A percentile compares a stretch with the other conserved stretches of the same genome.
These are phyloP conservation scores for Globisporangium recalcitrans DNA, from an alignment of 352 stramenopile genomes.

Conservation along the genomic window DNA sequence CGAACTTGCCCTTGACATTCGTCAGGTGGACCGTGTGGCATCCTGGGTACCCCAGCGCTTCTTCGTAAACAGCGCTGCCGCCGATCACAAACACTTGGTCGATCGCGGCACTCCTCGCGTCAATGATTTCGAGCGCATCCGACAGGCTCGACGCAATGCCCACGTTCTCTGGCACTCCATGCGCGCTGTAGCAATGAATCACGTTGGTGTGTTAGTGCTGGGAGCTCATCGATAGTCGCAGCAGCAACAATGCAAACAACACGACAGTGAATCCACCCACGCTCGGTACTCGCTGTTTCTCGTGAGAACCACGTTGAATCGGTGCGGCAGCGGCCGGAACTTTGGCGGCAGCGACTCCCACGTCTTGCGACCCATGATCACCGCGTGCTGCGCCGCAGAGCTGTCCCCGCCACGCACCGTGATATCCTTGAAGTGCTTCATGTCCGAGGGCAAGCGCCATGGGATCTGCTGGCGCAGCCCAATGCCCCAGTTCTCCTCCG, in stretches of 20 bases:
- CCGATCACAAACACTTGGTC: conserved; percentile 97
- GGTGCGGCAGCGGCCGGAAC: conserved; percentile 92
- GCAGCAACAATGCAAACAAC: background rate
- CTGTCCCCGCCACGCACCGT: conserved; percentile 48
- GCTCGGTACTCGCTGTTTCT: conserved; percentile 55
- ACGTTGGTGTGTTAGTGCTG: background rate
- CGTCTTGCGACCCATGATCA: conserved; percentile 99
- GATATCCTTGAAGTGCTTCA: conserved; percentile 95
- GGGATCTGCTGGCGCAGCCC: conserved; percentile 85
- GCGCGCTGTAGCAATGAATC: background rate
- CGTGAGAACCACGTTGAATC: conserved; percentile 96
- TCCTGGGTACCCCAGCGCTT: conserved; percentile 82
- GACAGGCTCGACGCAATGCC: conserved; percentile 81
- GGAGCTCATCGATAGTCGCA: background rate
- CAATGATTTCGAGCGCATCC: conserved; percentile 88
- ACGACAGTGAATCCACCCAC: conserved; percentile 9
- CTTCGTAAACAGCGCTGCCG: conserved; percentile 91
- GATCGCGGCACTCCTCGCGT: conserved; percentile 57
- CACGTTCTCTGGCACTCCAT: conserved; percentile 72
- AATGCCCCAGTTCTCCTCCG: conserved; percentile 84
- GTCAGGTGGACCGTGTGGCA: conserved; percentile 91
- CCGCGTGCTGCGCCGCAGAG: conserved; percentile 84
- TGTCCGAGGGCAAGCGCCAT: conserved; percentile 94
- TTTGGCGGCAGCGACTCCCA: conserved; percentile 97
- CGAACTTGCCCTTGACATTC: conserved; percentile 73